Conservation (phyloP, 169 alveolate species). For the Plasmodium vivax region DNA sequence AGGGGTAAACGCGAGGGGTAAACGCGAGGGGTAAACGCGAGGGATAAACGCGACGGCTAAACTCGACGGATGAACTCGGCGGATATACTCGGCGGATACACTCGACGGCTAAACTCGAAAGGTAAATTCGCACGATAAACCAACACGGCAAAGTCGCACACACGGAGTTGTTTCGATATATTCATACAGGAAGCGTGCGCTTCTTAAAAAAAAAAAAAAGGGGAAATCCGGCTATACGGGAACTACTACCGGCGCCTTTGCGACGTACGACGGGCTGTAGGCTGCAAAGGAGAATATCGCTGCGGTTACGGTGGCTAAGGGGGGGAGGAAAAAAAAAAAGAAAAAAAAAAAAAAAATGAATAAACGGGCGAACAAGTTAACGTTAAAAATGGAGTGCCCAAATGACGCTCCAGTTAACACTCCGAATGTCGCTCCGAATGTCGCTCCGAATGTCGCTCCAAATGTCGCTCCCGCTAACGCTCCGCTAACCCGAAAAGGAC, state of each 20-base stretch:
- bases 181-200: neutral
- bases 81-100: no score
- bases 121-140: neutral
- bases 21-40: no score
- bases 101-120: neutral
- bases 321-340: slow-evolving; percentile 19
- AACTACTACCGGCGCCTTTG: neutral
- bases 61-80: no score
- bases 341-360: neutral
- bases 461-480: no score
- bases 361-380: slow-evolving; percentile 1
- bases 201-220: neutral
- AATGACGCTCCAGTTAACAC: no score
- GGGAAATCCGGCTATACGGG: neutral
- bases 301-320: slow-evolving; percentile 68
- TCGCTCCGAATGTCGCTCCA: neutral
- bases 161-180: neutral
- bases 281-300: slow-evolving; percentile 71
- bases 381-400: neutral
- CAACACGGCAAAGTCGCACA: neutral
- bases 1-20: no score
- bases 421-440: neutral
- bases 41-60: no score
- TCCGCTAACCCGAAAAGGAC: slow-evolving; percentile 56
- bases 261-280: slow-evolving; percentile 56